Conservation (phyloP, 129 eudicot species). For the Saposhnikovia divaricata region DNA sequence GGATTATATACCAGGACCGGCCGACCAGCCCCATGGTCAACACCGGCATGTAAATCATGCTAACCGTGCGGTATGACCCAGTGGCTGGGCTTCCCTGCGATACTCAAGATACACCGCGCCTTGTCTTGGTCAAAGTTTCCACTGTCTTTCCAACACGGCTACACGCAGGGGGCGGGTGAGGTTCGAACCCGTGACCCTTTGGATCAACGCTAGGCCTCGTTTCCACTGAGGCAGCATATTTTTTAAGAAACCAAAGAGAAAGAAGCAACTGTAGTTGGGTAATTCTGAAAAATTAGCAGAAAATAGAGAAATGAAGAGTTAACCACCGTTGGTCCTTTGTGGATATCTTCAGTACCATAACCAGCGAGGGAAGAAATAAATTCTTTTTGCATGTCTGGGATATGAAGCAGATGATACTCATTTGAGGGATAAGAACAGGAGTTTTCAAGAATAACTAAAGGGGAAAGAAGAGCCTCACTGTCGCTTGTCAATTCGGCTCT, state of each 20-base stretch:
- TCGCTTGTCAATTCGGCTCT: neutral
- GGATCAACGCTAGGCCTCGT: too few species aligned
- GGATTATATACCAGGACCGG: too few species aligned
- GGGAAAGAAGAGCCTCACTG: neutral
- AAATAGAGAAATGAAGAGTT: neutral
- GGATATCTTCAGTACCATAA: neutral
- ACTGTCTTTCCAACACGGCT: too few species aligned
- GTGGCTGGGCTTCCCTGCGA: too few species aligned
- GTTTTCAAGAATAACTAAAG: neutral
- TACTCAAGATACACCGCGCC: too few species aligned
- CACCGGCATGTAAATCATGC: too few species aligned
- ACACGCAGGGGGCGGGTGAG: too few species aligned
- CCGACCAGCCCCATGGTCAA: too few species aligned
- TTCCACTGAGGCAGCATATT: too few species aligned
- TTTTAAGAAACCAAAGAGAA: neutral
- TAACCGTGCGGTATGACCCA: too few species aligned
- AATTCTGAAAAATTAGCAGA: neutral
- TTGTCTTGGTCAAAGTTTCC: too few species aligned
- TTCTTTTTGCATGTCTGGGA: neutral
- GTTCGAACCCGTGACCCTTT: too few species aligned
- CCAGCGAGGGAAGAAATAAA: neutral
- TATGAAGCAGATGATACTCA: neutral
- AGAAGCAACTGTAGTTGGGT: neutral
- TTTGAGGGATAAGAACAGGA: neutral
- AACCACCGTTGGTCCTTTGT: neutral